Conservation (phyloP, 345 rosid genomes). For the Sonneratia alba region DNA sequence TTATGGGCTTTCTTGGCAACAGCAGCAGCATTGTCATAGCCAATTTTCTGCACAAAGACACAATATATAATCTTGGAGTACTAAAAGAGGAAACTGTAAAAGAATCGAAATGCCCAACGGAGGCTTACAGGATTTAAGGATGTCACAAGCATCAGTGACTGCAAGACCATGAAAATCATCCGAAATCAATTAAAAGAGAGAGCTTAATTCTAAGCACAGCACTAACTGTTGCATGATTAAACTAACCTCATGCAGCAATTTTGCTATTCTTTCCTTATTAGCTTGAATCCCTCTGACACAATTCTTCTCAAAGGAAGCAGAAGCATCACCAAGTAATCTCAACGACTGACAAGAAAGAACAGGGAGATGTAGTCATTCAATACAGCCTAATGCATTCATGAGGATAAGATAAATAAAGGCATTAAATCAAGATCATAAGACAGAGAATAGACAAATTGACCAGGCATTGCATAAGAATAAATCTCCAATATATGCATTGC, state of each 20-base stretch:
- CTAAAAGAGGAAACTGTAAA: not conserved
- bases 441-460: not conserved
- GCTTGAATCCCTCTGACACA: conserved; percentile 88
- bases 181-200: conserved; percentile 14
- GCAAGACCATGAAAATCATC: conserved; percentile 24
- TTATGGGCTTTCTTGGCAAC: conserved; percentile 98
- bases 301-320: conserved; percentile 89
- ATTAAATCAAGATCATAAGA: not conserved
- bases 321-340: conserved; percentile 88
- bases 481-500: not conserved
- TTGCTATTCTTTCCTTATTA: conserved; percentile 74
- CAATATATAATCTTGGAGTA: no score
- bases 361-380: not conserved
- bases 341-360: conserved; percentile 40
- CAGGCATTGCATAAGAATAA: not conserved
- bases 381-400: not conserved
- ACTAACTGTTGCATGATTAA: conserved; percentile 5
- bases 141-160: conserved; percentile 98
- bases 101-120: not conserved
- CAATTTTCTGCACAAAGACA: conserved; percentile 57
- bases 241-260: conserved; percentile 80
- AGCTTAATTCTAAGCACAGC: conserved; percentile 1
- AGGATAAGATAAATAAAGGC: not conserved
- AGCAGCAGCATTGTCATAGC: conserved; percentile 94
- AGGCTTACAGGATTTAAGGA: conserved; percentile 86